phyloP scores from a whole-genome alignment of 495 filamentous ascomycete species.

The Apiosordaria backusii region DNA sequence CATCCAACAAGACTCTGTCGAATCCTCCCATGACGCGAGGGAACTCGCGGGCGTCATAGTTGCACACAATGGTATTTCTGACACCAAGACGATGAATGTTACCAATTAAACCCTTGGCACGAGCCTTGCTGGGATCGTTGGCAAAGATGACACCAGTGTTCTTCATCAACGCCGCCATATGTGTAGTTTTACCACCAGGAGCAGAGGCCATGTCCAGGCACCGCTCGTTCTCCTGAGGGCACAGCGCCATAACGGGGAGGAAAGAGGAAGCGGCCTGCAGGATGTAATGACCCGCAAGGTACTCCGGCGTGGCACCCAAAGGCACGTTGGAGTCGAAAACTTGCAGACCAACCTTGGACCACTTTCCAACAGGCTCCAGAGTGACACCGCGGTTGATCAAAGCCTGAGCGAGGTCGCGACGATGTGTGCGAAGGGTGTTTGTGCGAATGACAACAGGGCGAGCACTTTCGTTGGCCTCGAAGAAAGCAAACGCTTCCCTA shows the following conservation, averaged over 20 bases:
- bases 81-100: conserved; percentile 94
- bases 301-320: conserved; percentile 96
- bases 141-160: conserved; percentile 96
- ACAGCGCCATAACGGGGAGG: conserved; percentile 94
- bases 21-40: conserved; percentile 93
- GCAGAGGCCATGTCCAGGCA: conserved; percentile 91
- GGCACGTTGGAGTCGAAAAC: conserved; percentile 92
- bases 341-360: conserved; percentile 96
- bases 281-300: conserved; percentile 96
- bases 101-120: conserved; percentile 94
- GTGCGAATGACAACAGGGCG: conserved; percentile 79
- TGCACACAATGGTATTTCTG: conserved; percentile 91
- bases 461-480: conserved; percentile 90
- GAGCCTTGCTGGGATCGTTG: conserved; percentile 89
- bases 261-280: conserved; percentile 96
- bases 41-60: conserved; percentile 89
- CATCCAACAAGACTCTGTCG: conserved; percentile 53
- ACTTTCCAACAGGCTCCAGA: conserved; percentile 94
- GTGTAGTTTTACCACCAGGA: conserved; percentile 95
- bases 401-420: conserved; percentile 85
- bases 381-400: conserved; percentile 97
- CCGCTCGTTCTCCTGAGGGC: conserved; percentile 88
- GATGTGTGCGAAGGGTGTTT: conserved; percentile 90
- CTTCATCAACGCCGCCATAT: conserved; percentile 95
- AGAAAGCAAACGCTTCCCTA: conserved; percentile 94